phyloP scores from a whole-genome alignment of 1,284 basidiomycete genomes.

The Ceratobasidium sp. region DNA sequence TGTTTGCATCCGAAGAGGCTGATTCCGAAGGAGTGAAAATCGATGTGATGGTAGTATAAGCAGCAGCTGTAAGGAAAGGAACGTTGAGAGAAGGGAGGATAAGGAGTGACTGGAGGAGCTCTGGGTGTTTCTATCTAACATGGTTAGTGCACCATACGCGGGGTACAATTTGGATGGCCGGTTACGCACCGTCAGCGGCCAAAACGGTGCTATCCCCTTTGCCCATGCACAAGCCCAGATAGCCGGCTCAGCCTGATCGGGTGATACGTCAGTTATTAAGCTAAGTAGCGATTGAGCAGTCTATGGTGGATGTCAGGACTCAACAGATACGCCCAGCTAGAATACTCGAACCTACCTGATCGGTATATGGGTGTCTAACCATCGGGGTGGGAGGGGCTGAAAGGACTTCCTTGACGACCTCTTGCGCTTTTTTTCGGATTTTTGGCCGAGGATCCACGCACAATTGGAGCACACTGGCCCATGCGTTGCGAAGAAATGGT shows the following conservation, averaged over 20 bases:
- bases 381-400: constrained; percentile 82
- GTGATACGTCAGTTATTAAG: constrained; percentile 48
- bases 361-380: constrained; percentile 86
- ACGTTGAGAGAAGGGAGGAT: constrained; percentile 85
- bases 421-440: constrained; percentile 91
- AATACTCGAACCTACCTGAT: constrained; percentile 75
- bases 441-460: constrained; percentile 93
- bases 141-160: constrained; percentile 18
- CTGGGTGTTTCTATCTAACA: constrained; percentile 72
- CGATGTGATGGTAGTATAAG: constrained; percentile 84
- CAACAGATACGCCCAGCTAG: constrained; percentile 77
- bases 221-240: constrained; percentile 87
- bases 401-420: constrained; percentile 84
- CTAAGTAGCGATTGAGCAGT: constrained; percentile 30
- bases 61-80: constrained; percentile 85
- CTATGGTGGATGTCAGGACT: not conserved
- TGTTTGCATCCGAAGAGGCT: constrained; percentile 47
- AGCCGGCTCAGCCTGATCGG: constrained; percentile 76
- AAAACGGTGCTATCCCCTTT: constrained; percentile 70
- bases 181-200: constrained; percentile 72
- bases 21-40: constrained; percentile 69
- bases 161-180: not conserved
- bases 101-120: constrained; percentile 78
- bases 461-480: constrained; percentile 84
- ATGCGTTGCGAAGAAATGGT: constrained; percentile 78